These are phyloP conservation scores for Pelargonium fulgidum DNA, from an alignment of 441 rosid species.

Conservation along the genomic window DNA sequence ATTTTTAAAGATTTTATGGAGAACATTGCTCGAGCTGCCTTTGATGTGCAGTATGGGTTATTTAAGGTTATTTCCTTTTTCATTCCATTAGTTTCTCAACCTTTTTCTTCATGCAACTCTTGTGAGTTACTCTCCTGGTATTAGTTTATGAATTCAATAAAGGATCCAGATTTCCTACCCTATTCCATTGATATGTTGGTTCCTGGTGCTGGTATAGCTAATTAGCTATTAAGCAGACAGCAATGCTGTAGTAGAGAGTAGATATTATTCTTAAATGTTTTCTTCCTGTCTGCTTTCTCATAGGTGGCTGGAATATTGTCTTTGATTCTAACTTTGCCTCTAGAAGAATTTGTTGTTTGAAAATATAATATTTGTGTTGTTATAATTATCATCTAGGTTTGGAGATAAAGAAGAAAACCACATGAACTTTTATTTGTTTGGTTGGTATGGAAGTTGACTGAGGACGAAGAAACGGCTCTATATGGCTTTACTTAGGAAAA, in stretches of 20 bases:
- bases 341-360: background rate
- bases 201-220: background rate
- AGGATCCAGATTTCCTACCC: background rate
- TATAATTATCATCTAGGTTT: background rate
- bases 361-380: background rate
- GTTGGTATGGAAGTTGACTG: background rate
- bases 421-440: background rate
- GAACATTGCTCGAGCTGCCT: conserved; percentile 93
- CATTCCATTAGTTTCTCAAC: background rate
- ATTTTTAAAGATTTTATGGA: conserved; percentile 99
- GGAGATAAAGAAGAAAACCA: background rate
- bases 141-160: background rate
- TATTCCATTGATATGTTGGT: background rate
- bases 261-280: background rate
- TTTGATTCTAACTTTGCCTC: background rate
- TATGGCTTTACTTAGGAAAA: background rate
- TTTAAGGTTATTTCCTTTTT: conserved; percentile 61
- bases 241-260: conserved; percentile 4
- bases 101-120: conserved; percentile 1
- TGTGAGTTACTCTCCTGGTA: background rate
- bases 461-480: background rate
- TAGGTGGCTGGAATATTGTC: background rate
- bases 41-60: conserved; percentile 94
- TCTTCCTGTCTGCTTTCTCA: background rate
- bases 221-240: background rate